Conservation (phyloP, 352 stramenopile species). For the Stephanocyclus meneghinianus region DNA sequence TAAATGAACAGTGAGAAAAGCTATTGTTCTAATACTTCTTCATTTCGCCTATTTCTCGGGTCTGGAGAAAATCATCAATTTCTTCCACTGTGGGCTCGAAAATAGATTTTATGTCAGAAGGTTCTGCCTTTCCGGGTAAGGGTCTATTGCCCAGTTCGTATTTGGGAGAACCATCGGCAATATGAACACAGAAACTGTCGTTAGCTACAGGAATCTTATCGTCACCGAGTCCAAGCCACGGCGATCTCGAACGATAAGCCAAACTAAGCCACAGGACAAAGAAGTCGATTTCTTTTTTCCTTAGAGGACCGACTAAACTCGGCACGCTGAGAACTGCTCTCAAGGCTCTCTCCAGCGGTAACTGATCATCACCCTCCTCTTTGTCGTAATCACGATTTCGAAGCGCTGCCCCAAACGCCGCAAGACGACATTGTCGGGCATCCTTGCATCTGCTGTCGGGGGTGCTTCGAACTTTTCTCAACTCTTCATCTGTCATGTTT, state of each 20-base stretch:
- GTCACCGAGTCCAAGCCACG: constrained; percentile 68
- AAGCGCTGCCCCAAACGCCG: constrained; percentile 78
- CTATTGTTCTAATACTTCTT: not conserved
- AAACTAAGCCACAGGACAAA: constrained; percentile 72
- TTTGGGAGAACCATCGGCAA: constrained; percentile 71
- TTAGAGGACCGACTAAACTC: constrained; percentile 76
- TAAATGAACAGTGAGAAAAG: not conserved
- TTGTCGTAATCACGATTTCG: constrained; percentile 81
- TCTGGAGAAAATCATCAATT: constrained; percentile 69
- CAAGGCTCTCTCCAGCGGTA: constrained; percentile 69
- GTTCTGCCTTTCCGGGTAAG: constrained; percentile 62
- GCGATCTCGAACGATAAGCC: constrained; percentile 78
- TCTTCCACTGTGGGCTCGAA: constrained; percentile 72
- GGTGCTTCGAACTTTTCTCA: constrained; percentile 74
- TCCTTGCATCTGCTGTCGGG: constrained; percentile 65
- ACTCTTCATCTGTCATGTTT: constrained; percentile 77
- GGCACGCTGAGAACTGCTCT: constrained; percentile 63
- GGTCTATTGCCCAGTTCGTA: constrained; percentile 65
- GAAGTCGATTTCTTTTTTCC: constrained; percentile 78
- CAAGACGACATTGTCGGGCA: constrained; percentile 73
- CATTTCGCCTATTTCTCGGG: not conserved
- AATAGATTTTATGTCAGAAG: constrained; percentile 29
- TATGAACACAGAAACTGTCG: constrained; percentile 57
- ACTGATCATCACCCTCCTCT: constrained; percentile 64
- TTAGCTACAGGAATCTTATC: constrained; percentile 71